Evolutionary conservation across 2,329 filamentous ascomycete genomes (phyloP).

Genomic region (Penicillium sp.): DNA sequence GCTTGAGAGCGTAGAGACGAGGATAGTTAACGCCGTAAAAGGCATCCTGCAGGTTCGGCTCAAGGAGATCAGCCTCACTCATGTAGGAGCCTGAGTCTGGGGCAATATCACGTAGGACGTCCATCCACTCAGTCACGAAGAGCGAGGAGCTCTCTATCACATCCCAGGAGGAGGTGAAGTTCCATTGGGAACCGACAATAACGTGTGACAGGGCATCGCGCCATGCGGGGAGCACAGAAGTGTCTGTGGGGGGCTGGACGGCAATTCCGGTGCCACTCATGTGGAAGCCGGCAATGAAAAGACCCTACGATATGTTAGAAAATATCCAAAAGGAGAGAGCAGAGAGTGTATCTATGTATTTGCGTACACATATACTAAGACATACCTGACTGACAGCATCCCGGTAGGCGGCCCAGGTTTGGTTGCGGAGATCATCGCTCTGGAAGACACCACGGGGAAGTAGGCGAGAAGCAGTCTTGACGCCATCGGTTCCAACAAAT

Average conservation of each 20-base stretch:
- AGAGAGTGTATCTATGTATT: not conserved
- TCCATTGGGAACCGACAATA: constrained; percentile 30
- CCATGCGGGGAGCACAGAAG: constrained; percentile 37
- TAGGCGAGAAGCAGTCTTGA: constrained; percentile 24
- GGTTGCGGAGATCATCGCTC: constrained; percentile 12
- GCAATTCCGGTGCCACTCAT: constrained; percentile 21
- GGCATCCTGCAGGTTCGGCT: constrained; percentile 40
- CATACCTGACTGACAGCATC: constrained; percentile 17
- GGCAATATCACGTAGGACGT: constrained; percentile 18
- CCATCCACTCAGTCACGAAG: constrained; percentile 22
- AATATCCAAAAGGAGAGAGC: accelerated
- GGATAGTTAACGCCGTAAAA: constrained; percentile 41
- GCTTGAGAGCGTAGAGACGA: constrained; percentile 28
- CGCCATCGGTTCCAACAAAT: constrained; percentile 16
- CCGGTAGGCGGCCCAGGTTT: constrained; percentile 17
- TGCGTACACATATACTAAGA: not conserved
- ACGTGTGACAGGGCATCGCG: constrained; percentile 45
- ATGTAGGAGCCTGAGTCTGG: constrained; percentile 33
- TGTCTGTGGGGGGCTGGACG: constrained; percentile 16
- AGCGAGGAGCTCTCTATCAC: constrained; percentile 10
- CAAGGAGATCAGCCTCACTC: constrained; percentile 40
- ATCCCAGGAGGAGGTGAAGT: constrained; percentile 14
- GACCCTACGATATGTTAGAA: constrained; percentile 11
- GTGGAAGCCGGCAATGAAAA: constrained; percentile 25
- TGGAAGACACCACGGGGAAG: constrained; percentile 22